Base-by-base conservation (phyloP, 116 monocot species). In the Thalassia testudinum region DNA sequence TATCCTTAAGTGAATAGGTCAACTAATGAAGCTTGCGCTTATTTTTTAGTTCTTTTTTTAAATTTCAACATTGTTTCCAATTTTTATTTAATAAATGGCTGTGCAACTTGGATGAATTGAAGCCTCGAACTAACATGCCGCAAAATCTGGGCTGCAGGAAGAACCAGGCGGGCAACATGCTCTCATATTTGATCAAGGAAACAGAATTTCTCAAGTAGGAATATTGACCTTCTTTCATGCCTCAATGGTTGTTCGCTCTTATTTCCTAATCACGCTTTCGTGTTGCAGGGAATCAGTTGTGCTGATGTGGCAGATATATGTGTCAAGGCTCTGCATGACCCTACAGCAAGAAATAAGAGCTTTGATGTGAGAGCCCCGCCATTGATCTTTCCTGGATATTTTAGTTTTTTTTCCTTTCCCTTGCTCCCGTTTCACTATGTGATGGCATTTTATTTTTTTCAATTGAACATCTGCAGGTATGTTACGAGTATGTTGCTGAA, bases 221-320 rank as follows among this genome's bases (percentile, higher is more conserved):
- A 6, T 0, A n/a, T 34, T 34, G 10, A 34, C 30, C 10, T 34
- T 34, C 30, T 34, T 10, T 10, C 30, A 34, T 34, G 3, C 6
- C 30, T 34, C 20, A 42, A 19, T 45, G 3, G 30, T 10, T 3
- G 30, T 42, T 18, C 47, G 28, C 1, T 30, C 1, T 16, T 23
- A 22, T 14, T 56, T 28, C n/a, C n/a, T n/a, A n/a, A n/a, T 45
- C 4, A 45, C 45, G 13, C 14, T 40, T 48, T 43, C 20, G 24
- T 51, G 49, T 27, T 60, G 52, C 63, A 95, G 95, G 78, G 89
- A 47, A 95, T 95, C 63, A 79, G 95, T 62, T 95, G 95, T 45
- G 95, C 95, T 25, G 95, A 95, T 72, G 95, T 95, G 21, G 95
- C 95, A 47, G 95, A 95, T 57, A 95, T 95, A 19, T 95, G 95